Conservation (phyloP, 2,329 filamentous ascomycete genomes). For the Diplocarpon mali region DNA sequence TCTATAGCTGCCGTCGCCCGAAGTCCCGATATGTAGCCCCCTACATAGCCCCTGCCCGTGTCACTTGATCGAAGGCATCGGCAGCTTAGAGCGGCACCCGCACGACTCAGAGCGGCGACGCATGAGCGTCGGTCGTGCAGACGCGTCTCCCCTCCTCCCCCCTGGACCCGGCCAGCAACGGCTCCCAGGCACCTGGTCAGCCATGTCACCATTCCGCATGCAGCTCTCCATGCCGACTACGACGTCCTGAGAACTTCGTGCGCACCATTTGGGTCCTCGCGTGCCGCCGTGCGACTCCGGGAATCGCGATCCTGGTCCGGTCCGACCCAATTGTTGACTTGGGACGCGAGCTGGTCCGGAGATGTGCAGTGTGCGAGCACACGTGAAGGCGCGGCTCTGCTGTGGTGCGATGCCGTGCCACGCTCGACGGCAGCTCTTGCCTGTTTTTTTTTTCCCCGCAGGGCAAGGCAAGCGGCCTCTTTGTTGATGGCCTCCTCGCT, state of each 20-base stretch:
- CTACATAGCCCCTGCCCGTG: neutral
- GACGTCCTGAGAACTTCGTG: too few relatives aligned
- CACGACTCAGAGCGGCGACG: neutral
- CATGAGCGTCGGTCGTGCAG: neutral
- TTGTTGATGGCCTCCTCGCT: too few relatives aligned
- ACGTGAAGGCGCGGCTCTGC: conserved; percentile 1
- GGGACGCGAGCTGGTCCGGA: too few relatives aligned
- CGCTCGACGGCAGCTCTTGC: neutral
- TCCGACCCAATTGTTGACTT: too few relatives aligned
- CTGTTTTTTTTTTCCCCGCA: too few relatives aligned
- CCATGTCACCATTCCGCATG: neutral
- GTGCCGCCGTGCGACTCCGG: neutral
- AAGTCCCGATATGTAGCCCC: conserved; percentile 2
- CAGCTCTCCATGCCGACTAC: conserved; percentile 3
- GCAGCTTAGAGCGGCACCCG: conserved; percentile 1
- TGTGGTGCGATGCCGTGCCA: neutral
- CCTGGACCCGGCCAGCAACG: neutral
- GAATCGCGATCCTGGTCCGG: neutral
- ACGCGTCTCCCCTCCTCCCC: neutral
- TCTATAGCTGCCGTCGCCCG: neutral
- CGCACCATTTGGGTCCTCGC: neutral
- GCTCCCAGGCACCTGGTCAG: neutral
- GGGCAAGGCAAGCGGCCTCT: too few relatives aligned
- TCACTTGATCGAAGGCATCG: conserved; percentile 4
- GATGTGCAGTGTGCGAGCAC: neutral